These are phyloP conservation scores for Fusarium haematococcum DNA, from an alignment of 2,329 filamentous ascomycete species.

Conservation along the genomic window DNA sequence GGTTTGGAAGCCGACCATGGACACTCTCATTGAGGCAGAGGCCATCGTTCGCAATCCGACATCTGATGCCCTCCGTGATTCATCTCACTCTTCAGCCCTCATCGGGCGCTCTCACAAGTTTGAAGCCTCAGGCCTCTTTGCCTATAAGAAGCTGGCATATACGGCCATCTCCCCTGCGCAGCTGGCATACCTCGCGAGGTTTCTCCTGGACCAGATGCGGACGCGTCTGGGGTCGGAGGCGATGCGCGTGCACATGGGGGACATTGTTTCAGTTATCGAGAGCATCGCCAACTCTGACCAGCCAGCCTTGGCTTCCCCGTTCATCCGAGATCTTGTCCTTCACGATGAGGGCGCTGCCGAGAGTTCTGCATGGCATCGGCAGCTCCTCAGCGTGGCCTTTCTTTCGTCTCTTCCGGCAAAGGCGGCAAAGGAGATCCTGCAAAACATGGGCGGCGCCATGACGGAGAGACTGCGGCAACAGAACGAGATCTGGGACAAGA, in stretches of 20 bases:
- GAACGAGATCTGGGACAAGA: conserved; percentile 10
- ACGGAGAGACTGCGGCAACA: conserved; percentile 45
- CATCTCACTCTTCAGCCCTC: not conserved
- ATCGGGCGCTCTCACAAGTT: not conserved
- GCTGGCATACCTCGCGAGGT: conserved; percentile 33
- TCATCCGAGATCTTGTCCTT: conserved; percentile 47
- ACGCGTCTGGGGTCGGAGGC: conserved; percentile 17
- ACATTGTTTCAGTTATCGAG: conserved; percentile 35
- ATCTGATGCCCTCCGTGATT: not conserved
- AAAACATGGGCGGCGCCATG: conserved; percentile 44
- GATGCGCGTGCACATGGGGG: conserved; percentile 21
- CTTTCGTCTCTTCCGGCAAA: conserved; percentile 44
- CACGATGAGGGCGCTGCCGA: conserved; percentile 36
- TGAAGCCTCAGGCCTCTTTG: conserved; percentile 16
- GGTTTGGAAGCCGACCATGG: conserved; percentile 49
- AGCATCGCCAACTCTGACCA: conserved; percentile 44
- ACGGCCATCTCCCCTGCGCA: not conserved
- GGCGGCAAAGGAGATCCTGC: conserved; percentile 43
- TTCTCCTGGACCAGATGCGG: conserved; percentile 34
- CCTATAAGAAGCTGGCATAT: conserved; percentile 13
- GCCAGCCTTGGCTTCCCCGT: conserved; percentile 45
- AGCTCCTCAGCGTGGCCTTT: conserved; percentile 43
- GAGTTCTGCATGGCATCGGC: conserved; percentile 50
- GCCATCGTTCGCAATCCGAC: conserved; percentile 19
- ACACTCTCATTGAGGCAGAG: conserved; percentile 43